phyloP scores from a whole-genome alignment of 192 early-diverging fungal species.

The Phlyctochytrium planicorne region DNA sequence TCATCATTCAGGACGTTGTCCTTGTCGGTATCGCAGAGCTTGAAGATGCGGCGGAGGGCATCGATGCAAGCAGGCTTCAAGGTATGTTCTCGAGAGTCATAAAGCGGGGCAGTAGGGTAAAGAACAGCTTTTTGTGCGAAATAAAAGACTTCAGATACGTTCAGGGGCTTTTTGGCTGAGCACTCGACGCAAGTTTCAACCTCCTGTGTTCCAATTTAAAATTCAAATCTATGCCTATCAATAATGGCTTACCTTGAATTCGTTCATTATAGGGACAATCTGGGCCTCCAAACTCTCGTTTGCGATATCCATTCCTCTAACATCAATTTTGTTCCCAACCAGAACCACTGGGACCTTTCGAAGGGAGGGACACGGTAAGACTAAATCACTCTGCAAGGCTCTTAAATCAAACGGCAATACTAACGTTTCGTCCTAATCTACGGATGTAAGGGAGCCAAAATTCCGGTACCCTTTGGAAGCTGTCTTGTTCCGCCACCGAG shows the following conservation, averaged over 20 bases:
- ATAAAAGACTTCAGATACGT: slow-evolving; percentile 99
- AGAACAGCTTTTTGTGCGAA: slow-evolving; percentile 99
- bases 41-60: slow-evolving; percentile 91
- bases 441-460: slow-evolving; percentile 96
- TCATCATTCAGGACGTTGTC: slow-evolving; percentile 88
- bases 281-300: slow-evolving; percentile 89
- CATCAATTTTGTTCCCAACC: slow-evolving; percentile 90
- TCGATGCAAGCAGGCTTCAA: slow-evolving; percentile 89
- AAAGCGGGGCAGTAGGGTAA: slow-evolving; percentile 95
- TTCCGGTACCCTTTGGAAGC: slow-evolving; percentile 79
- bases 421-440: slow-evolving; percentile 86
- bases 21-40: slow-evolving; percentile 92
- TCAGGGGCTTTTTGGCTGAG: slow-evolving; percentile 90
- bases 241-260: slow-evolving; percentile 74
- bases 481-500: slow-evolving; percentile 79
- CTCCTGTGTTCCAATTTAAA: slow-evolving; percentile 54
- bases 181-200: slow-evolving; percentile 99
- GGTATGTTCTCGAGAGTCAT: slow-evolving; percentile 89
- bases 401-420: slow-evolving; percentile 3
- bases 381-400: neutral
- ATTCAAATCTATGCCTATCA: neutral
- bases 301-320: slow-evolving; percentile 77
- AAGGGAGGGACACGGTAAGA: neutral
- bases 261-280: slow-evolving; percentile 97
- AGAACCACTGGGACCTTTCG: slow-evolving; percentile 85